phyloP scores from a whole-genome alignment of 1,284 basidiomycete species.

The Hemileia vastatrix region DNA sequence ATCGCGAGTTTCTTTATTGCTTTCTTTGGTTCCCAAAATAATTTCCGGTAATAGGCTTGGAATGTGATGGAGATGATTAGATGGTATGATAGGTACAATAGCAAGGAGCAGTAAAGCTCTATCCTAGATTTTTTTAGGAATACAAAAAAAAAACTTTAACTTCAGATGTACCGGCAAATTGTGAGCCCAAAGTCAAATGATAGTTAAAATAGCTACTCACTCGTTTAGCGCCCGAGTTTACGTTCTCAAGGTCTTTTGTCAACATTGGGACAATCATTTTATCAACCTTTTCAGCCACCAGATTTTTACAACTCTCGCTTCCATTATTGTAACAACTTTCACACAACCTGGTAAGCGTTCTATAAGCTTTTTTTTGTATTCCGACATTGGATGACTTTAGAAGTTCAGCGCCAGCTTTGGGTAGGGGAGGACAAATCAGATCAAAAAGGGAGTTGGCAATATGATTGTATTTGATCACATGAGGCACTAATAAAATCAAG shows the following conservation, averaged over 20 bases:
- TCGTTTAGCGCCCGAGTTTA: constrained; percentile 79
- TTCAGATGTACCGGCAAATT: background rate
- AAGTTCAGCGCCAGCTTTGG: too few species aligned
- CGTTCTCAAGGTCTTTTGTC: constrained; percentile 54
- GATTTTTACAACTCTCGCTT: constrained; percentile 52
- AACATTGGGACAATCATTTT: constrained; percentile 51
- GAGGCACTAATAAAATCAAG: constrained; percentile 70
- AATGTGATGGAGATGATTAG: constrained; percentile 68
- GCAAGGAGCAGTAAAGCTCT: constrained; percentile 66
- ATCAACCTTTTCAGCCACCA: constrained; percentile 53
- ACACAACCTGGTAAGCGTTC: constrained; percentile 65
- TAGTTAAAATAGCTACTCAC: constrained; percentile 45
- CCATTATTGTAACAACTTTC: constrained; percentile 46
- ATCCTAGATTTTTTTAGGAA: constrained; percentile 51
- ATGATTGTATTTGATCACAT: constrained; percentile 56
- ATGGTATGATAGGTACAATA: constrained; percentile 63
- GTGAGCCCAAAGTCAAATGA: background rate
- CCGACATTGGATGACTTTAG: constrained; percentile 66
- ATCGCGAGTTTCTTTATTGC: constrained; percentile 79
- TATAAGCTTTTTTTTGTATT: constrained; percentile 92
- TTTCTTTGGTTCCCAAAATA: constrained; percentile 94
- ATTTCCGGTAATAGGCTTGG: constrained; percentile 87
- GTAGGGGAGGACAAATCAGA: constrained; percentile 55
- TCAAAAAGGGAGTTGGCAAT: constrained; percentile 56
- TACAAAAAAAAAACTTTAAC: background rate